These are phyloP conservation scores for Alternaria consortialis DNA, from an alignment of 2,329 filamentous ascomycete genomes.

Conservation along the genomic window DNA sequence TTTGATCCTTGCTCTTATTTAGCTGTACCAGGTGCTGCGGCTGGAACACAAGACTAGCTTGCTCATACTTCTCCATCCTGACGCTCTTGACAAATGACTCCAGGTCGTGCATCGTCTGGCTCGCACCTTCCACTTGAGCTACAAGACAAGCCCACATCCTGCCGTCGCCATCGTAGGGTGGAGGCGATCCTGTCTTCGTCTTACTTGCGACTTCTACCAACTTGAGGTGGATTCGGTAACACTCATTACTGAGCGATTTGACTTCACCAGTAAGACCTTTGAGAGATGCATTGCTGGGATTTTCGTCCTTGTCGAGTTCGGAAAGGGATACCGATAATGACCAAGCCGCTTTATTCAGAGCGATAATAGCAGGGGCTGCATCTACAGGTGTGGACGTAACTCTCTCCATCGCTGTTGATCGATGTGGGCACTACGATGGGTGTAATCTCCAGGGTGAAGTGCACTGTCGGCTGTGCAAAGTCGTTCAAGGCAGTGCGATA, in stretches of 20 bases:
- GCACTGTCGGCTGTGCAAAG: not conserved
- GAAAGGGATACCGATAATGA: constrained; percentile 27
- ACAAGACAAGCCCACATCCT: constrained; percentile 26
- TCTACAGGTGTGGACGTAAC: constrained; percentile 7
- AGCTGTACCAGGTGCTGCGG: constrained; percentile 17
- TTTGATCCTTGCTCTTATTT: constrained; percentile 7
- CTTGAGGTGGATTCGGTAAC: constrained; percentile 30
- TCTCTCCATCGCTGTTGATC: constrained; percentile 12
- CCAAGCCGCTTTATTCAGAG: constrained; percentile 29
- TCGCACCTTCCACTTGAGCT: constrained; percentile 22
- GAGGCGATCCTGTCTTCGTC: constrained; percentile 2
- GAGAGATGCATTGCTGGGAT: constrained; percentile 17
- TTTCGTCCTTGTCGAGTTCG: constrained; percentile 19
- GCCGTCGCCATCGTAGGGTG: constrained; percentile 16
- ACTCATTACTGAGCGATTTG: constrained; percentile 30
- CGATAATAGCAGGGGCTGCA: constrained; percentile 21
- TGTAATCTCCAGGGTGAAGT: not conserved
- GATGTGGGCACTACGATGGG: not conserved
- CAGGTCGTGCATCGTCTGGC: constrained; percentile 23
- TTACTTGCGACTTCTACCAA: constrained; percentile 21
- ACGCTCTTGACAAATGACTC: constrained; percentile 20
- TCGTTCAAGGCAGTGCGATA: constrained; percentile 1
- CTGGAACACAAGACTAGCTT: constrained; percentile 13
- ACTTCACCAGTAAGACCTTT: constrained; percentile 22
- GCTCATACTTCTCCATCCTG: constrained; percentile 1